phyloP scores from a whole-genome alignment of 2,329 filamentous ascomycete species.

The Tolypocladium guangdongense region DNA sequence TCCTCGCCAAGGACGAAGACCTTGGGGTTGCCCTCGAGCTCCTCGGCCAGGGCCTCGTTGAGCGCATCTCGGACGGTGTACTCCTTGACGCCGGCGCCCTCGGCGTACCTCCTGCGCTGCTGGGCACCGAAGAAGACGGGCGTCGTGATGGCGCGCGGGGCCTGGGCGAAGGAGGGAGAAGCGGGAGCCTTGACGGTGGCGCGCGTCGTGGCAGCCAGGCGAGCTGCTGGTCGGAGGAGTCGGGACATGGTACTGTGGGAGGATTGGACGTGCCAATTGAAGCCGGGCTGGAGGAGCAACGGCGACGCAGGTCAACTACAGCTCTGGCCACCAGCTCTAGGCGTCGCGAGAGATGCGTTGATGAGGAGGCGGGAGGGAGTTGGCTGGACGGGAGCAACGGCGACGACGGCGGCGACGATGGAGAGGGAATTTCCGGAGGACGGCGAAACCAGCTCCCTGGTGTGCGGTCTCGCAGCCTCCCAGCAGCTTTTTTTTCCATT shows the following conservation, averaged over 20 bases:
- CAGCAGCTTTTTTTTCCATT: slow-evolving; percentile 8
- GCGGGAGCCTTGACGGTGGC: slow-evolving; percentile 21
- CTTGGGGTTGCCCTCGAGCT: slow-evolving; percentile 89
- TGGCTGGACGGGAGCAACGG: background rate
- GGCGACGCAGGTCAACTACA: slow-evolving; percentile 2
- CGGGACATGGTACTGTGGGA: slow-evolving; percentile 32
- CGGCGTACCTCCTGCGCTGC: slow-evolving; percentile 46
- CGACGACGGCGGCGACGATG: slow-evolving; percentile 2
- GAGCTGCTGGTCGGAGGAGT: slow-evolving; percentile 39
- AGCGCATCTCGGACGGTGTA: slow-evolving; percentile 95
- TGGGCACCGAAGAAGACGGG: slow-evolving; percentile 26
- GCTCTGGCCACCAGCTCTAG: slow-evolving; percentile 7
- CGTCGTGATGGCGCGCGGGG: slow-evolving; percentile 21
- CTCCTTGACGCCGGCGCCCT: slow-evolving; percentile 62
- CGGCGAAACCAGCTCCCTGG: slow-evolving; percentile 8
- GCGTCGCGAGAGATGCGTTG: background rate
- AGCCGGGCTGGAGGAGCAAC: background rate
- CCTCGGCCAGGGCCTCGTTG: slow-evolving; percentile 95
- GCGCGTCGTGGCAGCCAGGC: slow-evolving; percentile 34
- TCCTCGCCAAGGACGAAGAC: slow-evolving; percentile 96
- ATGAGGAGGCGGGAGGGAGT: background rate
- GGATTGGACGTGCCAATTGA: background rate
- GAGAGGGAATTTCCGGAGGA: slow-evolving; percentile 10
- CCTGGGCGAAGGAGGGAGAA: slow-evolving; percentile 21
- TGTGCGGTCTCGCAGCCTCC: background rate